Evolutionary conservation across 129 eudicot genomes (phyloP).

Genomic region (Heracleum sosnowskyi): DNA sequence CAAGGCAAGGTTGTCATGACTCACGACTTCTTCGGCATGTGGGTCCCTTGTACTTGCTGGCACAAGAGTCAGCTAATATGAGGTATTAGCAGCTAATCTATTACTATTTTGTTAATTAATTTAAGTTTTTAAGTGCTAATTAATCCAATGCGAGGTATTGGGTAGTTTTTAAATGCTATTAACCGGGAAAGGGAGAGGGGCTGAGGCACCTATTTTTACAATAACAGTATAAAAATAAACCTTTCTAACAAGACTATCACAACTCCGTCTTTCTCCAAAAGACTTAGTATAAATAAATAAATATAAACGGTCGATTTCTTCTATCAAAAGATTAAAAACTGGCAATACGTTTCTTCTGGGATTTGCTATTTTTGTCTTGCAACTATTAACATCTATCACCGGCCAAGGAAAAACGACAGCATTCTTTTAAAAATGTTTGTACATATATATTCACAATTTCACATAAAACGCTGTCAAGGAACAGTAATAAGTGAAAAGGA

Average conservation of each 20-base stretch:
- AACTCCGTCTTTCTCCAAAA: not conserved
- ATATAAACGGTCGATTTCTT: not conserved
- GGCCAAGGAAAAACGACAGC: not conserved
- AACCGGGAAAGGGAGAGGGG: not conserved
- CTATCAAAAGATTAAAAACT: not conserved
- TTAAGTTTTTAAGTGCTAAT: too few relatives aligned
- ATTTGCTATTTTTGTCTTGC: not conserved
- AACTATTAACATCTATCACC: not conserved
- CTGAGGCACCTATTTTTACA: not conserved
- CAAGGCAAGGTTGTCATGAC: not conserved
- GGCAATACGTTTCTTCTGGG: not conserved
- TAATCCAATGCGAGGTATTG: too few relatives aligned
- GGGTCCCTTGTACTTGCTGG: not conserved
- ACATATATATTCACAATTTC: too few relatives aligned
- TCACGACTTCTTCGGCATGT: constrained; percentile 2
- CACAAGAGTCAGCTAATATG: not conserved
- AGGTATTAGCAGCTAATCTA: not conserved
- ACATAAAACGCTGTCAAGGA: not conserved
- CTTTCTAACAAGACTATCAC: too few relatives aligned
- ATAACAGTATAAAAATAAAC: not conserved
- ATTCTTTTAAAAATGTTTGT: not conserved
- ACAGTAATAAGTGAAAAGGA: not conserved
- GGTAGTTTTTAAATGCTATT: not conserved
- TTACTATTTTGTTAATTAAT: not conserved
- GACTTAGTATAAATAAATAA: too few relatives aligned